phyloP scores from a whole-genome alignment of 2,329 filamentous ascomycete species.

The Neonectria faginata region DNA sequence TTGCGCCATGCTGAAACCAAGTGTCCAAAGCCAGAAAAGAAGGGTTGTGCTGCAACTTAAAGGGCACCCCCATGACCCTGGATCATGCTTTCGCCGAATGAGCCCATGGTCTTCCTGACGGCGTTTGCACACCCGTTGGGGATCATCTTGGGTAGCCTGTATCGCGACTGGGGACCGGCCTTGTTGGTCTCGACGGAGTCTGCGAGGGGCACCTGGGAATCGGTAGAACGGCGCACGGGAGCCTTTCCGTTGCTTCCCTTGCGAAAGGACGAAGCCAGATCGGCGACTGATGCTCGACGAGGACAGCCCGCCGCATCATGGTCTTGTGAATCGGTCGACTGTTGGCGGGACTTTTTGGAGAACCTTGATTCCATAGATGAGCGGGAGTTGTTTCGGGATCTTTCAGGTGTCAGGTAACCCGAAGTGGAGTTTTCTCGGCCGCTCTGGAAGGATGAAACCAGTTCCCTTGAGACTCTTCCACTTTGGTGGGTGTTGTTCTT shows the following conservation, averaged over 20 bases:
- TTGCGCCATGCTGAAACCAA: slow-evolving; percentile 16
- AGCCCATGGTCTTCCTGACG: slow-evolving; percentile 18
- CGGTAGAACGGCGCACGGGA: slow-evolving; percentile 20
- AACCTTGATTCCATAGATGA: slow-evolving; percentile 17
- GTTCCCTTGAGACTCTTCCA: slow-evolving; percentile 10
- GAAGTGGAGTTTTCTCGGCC: slow-evolving; percentile 1
- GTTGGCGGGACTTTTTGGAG: slow-evolving; percentile 8
- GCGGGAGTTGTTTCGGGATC: slow-evolving; percentile 24
- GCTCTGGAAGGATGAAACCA: neutral
- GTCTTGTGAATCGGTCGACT: neutral
- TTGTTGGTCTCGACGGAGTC: neutral
- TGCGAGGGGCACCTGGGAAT: slow-evolving; percentile 3
- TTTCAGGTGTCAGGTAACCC: slow-evolving; percentile 9
- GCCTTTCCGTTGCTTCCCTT: slow-evolving; percentile 15
- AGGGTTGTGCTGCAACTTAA: neutral
- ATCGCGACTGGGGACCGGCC: slow-evolving; percentile 4
- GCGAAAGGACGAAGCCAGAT: slow-evolving; percentile 17
- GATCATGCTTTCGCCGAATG: slow-evolving; percentile 18
- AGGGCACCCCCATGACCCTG: slow-evolving; percentile 5
- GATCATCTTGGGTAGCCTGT: slow-evolving; percentile 26
- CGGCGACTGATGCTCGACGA: slow-evolving; percentile 21
- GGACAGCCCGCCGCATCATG: neutral
- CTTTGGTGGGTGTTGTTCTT: slow-evolving; percentile 31
- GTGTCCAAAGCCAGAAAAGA: neutral
- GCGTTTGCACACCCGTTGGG: slow-evolving; percentile 19